Evolutionary conservation across 805 yeast species (phyloP), one percentile per base, ranked within the genome.

Genomic region (Ogataea minuta): DNA sequence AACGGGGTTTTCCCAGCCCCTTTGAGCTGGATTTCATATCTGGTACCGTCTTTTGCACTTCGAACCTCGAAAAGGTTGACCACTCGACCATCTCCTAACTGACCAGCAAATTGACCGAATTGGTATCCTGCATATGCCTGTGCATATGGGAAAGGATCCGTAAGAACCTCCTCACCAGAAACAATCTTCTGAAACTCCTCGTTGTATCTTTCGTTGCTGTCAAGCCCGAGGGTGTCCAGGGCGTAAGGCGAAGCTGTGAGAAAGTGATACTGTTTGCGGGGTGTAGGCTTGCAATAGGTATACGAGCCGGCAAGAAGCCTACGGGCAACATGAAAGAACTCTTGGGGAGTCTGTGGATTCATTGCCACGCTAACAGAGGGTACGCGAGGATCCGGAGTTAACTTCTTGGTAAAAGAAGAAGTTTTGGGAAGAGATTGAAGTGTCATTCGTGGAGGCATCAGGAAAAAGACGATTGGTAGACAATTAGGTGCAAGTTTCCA

Each of bases 41-140:
- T 59, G 17, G 54, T 50, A 5, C 72, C 60, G 14, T 74, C 69
- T 3, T 44, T 48, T 2, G 51, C 53, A 49, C 76, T 79, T 5
- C 71, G 69, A 0, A 83, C 63, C 48, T 85, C 91, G 64, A 91
- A 90, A 31, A 91, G 64, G 53, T 84, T 87, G 6, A 81, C 74
- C 2, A 88, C 96, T 44, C 99, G 68, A 1, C 99, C 99, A 60
- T 91, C 99, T 6, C 99, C 99, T 45, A 91, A 66, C 60, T 93
- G 99, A 2, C 98, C 98, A 0, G 97, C 97, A 77, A 91, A 91
- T 48, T 77, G 78, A 3, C 99, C 98, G 67, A 93, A 91, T 57
- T 91, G 99, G 72, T 83, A 88, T 1, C 99, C 99, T 2, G 98
- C 96, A 61, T 91, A 91, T 0, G 91, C 86, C 60, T 84, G 90